Evolutionary conservation across 257 asterid species (phyloP).

Genomic region (Fraxinus americana): DNA sequence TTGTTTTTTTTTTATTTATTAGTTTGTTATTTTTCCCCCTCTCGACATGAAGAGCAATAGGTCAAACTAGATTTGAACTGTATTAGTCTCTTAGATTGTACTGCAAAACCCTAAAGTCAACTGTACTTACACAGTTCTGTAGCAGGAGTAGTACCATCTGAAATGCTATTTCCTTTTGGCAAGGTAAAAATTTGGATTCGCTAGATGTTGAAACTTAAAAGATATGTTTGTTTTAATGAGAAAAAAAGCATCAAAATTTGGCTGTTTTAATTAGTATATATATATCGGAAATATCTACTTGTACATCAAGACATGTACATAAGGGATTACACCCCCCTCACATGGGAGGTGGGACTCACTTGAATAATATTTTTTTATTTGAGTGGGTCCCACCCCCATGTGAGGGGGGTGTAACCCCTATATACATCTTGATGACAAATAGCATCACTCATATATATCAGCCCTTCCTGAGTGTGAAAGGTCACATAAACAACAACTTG

Average conservation of each 20-base stretch:
- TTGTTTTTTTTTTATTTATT: not conserved
- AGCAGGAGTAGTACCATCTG: conserved; percentile 7
- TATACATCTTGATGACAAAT: no score
- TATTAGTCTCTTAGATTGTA: not conserved
- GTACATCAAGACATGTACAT: no score
- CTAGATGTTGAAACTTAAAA: not conserved
- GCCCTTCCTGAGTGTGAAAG: not conserved
- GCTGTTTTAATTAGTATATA: no score
- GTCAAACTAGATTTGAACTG: conserved; percentile 1
- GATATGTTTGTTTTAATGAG: not conserved
- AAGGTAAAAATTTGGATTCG: not conserved
- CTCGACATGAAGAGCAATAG: conserved; percentile 15
- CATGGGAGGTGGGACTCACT: no score
- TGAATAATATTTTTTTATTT: no score
- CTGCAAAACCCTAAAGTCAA: conserved; percentile 28
- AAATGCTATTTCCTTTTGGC: not conserved
- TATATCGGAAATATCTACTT: no score
- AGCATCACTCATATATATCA: no score
- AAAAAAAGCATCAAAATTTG: no score
- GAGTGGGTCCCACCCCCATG: no score
- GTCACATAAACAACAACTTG: not conserved
- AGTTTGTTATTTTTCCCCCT: not conserved
- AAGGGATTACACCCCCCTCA: no score
- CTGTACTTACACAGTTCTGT: conserved; percentile 35
- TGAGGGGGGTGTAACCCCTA: no score